phyloP scores from a whole-genome alignment of 371 early-diverging fungal genomes.

The Blakeslea trispora region DNA sequence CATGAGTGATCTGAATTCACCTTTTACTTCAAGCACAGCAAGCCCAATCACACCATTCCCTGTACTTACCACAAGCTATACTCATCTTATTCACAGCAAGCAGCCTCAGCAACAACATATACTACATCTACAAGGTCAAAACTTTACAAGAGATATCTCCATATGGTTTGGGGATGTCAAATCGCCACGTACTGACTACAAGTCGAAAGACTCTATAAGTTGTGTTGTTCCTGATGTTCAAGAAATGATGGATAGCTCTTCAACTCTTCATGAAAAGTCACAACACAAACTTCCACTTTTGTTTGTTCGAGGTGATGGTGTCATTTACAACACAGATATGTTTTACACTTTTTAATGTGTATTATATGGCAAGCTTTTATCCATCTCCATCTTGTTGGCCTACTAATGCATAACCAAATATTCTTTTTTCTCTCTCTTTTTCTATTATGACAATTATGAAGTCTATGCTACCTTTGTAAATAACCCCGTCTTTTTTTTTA shows the following conservation, averaged over 20 bases:
- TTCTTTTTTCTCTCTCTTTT: too few relatives aligned
- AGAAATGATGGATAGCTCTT: conserved; percentile 25
- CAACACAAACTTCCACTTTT: conserved; percentile 23
- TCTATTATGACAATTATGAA: too few relatives aligned
- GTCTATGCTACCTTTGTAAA: too few relatives aligned
- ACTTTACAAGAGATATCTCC: conserved; percentile 64
- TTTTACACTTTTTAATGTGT: conserved; percentile 24
- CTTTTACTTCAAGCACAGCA: neutral
- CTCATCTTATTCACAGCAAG: conserved; percentile 5
- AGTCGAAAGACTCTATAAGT: conserved; percentile 50
- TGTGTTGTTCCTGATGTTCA: conserved; percentile 47
- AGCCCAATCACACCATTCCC: conserved; percentile 41
- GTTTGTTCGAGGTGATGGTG: conserved; percentile 28
- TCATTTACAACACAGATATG: conserved; percentile 26
- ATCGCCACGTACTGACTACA: conserved; percentile 55
- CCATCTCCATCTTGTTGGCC: too few relatives aligned
- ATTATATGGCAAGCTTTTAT: too few relatives aligned
- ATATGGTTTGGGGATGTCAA: conserved; percentile 73
- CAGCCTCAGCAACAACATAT: conserved; percentile 3
- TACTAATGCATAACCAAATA: too few relatives aligned
- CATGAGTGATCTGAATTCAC: conserved; percentile 8
- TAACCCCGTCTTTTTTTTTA: too few relatives aligned
- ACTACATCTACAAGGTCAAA: conserved; percentile 59
- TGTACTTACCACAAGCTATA: conserved; percentile 12
- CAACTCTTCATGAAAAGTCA: conserved; percentile 15